Evolutionary conservation across 352 stramenopile genomes (phyloP).

Genomic region (Thalassiosira hispida): DNA sequence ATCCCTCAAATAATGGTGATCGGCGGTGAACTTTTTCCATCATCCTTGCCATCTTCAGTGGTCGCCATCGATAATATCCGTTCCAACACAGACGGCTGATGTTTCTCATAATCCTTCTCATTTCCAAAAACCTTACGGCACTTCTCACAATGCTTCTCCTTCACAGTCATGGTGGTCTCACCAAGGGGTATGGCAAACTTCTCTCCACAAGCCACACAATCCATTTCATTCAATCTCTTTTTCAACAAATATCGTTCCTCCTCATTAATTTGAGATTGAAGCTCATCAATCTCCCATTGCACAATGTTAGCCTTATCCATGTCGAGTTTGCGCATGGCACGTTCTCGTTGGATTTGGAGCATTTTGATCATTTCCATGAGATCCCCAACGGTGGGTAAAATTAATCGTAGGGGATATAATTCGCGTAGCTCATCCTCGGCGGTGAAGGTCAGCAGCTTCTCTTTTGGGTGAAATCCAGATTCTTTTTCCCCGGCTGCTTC

Average conservation of each 20-base stretch:
- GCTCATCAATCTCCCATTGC: constrained; percentile 12
- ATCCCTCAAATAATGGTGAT: no score
- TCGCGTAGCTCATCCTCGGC: constrained; percentile 13
- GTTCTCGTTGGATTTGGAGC: neutral
- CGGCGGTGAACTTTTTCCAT: no score
- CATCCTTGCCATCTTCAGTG: neutral
- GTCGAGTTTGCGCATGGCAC: constrained; percentile 1
- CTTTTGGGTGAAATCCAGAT: neutral
- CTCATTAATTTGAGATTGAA: constrained; percentile 10
- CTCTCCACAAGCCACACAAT: constrained; percentile 8
- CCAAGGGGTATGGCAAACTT: neutral
- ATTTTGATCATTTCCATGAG: constrained; percentile 13
- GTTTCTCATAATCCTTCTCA: neutral
- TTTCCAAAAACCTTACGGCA: constrained; percentile 4
- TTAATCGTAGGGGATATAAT: constrained; percentile 11
- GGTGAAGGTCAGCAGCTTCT: neutral
- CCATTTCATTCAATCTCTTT: neutral
- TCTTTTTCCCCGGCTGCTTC: neutral
- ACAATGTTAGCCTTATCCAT: neutral
- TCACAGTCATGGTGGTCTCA: neutral
- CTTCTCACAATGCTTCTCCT: constrained; percentile 1
- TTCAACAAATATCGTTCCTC: constrained; percentile 5
- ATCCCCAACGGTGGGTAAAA: constrained; percentile 13
- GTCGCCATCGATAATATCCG: constrained; percentile 5
- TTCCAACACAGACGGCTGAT: neutral